phyloP scores from a whole-genome alignment of 371 early-diverging fungal species.

The Neoconidiobolus thromboides region DNA sequence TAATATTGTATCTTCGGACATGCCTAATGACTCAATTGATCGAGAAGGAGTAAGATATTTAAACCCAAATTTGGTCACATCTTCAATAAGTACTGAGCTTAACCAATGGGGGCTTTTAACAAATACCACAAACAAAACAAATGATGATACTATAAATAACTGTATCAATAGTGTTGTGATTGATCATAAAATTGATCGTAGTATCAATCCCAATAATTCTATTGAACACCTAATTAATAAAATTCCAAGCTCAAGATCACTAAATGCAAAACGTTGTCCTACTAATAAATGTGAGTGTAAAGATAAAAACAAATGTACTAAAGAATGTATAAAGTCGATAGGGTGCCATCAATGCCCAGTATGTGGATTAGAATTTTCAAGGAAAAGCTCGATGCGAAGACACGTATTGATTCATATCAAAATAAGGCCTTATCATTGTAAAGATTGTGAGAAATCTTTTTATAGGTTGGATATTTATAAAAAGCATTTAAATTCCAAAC shows the following conservation, averaged over 20 bases:
- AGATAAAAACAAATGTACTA: not conserved
- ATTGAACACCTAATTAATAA: not conserved
- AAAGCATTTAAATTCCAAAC: conserved; percentile 1
- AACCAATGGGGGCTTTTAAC: no score
- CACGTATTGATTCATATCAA: conserved; percentile 7
- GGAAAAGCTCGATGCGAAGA: conserved; percentile 5
- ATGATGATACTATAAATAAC: no score
- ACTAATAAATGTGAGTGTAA: conserved; percentile 3
- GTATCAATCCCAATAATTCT: no score
- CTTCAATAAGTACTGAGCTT: no score
- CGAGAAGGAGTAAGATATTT: no score
- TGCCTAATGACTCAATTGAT: no score
- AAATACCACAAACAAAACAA: no score
- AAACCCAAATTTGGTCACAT: no score
- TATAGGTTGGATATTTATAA: conserved; percentile 5
- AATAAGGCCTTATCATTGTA: conserved; percentile 5
- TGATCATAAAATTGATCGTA: no score
- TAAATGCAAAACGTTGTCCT: not conserved
- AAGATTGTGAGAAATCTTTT: conserved; percentile 3
- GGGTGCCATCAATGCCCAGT: conserved; percentile 3
- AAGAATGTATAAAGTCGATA: not conserved
- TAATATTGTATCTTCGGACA: no score
- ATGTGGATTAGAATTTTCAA: conserved; percentile 2
- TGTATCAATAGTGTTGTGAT: no score
- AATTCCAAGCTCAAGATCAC: not conserved